Base-by-base conservation (phyloP, 306 rosid species). In the Hippophae rhamnoides region DNA sequence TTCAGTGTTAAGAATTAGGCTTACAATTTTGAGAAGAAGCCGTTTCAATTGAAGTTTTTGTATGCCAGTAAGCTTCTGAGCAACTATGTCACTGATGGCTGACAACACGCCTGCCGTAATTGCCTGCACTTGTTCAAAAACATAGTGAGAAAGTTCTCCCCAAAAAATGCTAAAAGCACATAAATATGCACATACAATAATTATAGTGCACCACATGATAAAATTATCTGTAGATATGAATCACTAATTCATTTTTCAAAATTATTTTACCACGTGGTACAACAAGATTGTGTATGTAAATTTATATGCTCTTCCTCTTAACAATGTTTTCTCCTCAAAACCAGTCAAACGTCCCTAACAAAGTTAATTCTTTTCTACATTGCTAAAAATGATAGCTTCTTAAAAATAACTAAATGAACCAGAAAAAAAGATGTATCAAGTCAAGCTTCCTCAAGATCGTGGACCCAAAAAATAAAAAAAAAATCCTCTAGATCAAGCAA, bases 31-130 rank as follows among this genome's bases (percentile, higher is more conserved):
- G 72, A 87, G 87, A 73, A 85, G 64, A 61, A 92, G 73, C 25
- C 99, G 81, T 63, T 67, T 80, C 52, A 85, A 11, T 64, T 88
- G 93, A 76, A 92, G 77, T 58, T 83, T 92, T 68, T 83, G 93
- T 62, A 85, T 85, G 26, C 96, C 96, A 12, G 86, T 83, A 54
- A 92, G 95, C 81, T 85, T 92, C 89, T 92, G 96, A 59, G 99
- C 83, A 52, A 82, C 89, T 23, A 83, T 8, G 42, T 92, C 99
- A 42, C 90, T 87, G 65, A 88, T 75, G 51, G 69, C 99, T 18
- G 92, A 82, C 69, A 92, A 70, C 53, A 83, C 86, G 57, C 85
- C 99, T 0, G 98, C 86, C 7, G 95, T 87, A 69, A 90, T 85
- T 44, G 77, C 81, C 98, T 90, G 70, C 52, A 52, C 60, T 38